phyloP scores from a whole-genome alignment of 2,329 filamentous ascomycete genomes.

The Cordyceps cateniannulata region DNA sequence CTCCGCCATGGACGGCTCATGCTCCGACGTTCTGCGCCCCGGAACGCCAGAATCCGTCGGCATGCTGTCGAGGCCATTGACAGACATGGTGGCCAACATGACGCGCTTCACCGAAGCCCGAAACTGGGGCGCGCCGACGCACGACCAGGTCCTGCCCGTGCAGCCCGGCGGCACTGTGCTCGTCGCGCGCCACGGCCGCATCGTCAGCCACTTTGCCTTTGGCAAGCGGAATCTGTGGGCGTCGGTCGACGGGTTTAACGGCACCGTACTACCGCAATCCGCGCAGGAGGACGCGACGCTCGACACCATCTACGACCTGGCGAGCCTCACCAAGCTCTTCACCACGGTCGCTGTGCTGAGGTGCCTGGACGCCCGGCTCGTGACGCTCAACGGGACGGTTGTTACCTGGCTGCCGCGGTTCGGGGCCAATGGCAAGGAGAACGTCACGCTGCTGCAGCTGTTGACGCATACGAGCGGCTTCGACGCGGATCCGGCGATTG shows the following conservation, averaged over 20 bases:
- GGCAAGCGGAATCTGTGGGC: slow-evolving; percentile 23
- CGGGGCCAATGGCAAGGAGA: slow-evolving; percentile 25
- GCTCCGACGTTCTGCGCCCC: slow-evolving; percentile 10
- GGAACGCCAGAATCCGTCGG: slow-evolving; percentile 22
- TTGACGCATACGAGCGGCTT: slow-evolving; percentile 30
- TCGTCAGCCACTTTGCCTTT: slow-evolving; percentile 23
- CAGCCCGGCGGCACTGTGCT: slow-evolving; percentile 21
- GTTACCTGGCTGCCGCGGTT: slow-evolving; percentile 26
- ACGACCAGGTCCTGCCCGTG: slow-evolving; percentile 17
- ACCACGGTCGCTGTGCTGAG: slow-evolving; percentile 28
- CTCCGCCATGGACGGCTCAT: background rate
- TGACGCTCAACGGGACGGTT: slow-evolving; percentile 23
- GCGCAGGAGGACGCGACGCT: slow-evolving; percentile 23
- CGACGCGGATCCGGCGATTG: slow-evolving; percentile 22
- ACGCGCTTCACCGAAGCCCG: slow-evolving; percentile 17
- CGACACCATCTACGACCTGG: slow-evolving; percentile 33
- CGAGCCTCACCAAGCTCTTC: slow-evolving; percentile 31
- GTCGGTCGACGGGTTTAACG: slow-evolving; percentile 20
- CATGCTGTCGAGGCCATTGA: slow-evolving; percentile 21
- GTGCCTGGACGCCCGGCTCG: slow-evolving; percentile 21
- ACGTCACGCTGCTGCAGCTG: slow-evolving; percentile 27
- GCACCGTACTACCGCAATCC: slow-evolving; percentile 20
- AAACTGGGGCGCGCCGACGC: slow-evolving; percentile 12
- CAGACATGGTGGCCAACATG: slow-evolving; percentile 19
- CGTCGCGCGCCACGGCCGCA: slow-evolving; percentile 17